Percentiles rank a stretch among this genome's conserved stretches.
Evolutionary conservation across 2,329 filamentous ascomycete species (phyloP).

Genomic region (Lachnellula hyalina): DNA sequence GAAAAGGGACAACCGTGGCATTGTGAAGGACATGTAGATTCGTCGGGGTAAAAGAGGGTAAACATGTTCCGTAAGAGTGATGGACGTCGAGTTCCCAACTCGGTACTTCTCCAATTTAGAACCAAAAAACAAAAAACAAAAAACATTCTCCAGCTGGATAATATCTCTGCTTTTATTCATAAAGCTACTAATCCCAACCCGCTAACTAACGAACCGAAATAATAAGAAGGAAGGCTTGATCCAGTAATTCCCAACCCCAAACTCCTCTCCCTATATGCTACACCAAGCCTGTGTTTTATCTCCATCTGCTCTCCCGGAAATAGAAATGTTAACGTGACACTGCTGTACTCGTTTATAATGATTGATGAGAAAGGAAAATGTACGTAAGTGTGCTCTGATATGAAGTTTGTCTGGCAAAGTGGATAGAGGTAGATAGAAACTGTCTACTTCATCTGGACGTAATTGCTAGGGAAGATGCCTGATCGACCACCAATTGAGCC

Average conservation of each 20-base stretch:
- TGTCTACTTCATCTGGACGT: slow-evolving; percentile 54
- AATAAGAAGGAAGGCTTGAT: background rate
- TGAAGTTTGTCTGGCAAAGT: background rate
- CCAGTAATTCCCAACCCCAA: background rate
- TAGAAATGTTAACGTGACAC: background rate
- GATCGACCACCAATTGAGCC: slow-evolving; percentile 78
- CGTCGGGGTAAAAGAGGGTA: too few relatives aligned
- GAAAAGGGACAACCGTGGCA: too few relatives aligned
- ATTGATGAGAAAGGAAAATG: background rate
- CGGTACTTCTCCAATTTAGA: background rate
- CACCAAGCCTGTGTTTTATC: background rate
- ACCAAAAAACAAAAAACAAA: too few relatives aligned
- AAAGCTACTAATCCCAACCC: background rate
- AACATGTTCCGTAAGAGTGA: too few relatives aligned
- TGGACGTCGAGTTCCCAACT: too few relatives aligned
- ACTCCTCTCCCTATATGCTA: background rate
- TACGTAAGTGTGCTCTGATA: background rate
- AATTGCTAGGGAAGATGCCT: slow-evolving; percentile 89
- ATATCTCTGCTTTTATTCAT: background rate
- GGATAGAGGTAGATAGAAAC: slow-evolving; percentile 9
- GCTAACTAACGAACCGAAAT: background rate
- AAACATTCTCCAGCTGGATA: background rate
- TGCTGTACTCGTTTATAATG: background rate
- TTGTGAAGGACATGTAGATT: too few relatives aligned
- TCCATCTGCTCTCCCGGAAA: background rate